Evolutionary conservation across 2,329 filamentous ascomycete species (phyloP).

Genomic region (Fusarium haematococcum): DNA sequence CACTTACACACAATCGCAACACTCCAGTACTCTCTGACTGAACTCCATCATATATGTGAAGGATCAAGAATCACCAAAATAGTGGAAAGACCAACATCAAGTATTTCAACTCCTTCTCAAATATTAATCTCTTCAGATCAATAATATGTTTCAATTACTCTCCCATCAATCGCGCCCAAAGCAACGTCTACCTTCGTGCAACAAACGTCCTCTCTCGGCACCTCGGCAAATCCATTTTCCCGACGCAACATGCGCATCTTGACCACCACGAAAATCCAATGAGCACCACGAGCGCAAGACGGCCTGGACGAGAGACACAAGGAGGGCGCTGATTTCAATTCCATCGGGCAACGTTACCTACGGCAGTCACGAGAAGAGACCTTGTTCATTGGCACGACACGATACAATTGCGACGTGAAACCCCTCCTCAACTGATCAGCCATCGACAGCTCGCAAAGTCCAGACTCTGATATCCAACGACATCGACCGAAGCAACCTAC

Average conservation of each 20-base stretch:
- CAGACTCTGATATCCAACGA: not conserved
- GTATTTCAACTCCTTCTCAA: not conserved
- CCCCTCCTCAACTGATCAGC: not conserved
- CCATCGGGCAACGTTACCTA: constrained; percentile 1
- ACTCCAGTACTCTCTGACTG: not conserved
- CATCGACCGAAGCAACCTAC: not conserved
- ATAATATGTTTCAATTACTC: not conserved
- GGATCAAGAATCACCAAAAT: not conserved
- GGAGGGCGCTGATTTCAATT: constrained; percentile 2
- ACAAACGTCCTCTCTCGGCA: not conserved
- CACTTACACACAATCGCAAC: not conserved
- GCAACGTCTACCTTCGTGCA: not conserved
- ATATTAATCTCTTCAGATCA: not conserved
- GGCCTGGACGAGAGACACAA: not conserved
- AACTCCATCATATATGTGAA: not conserved
- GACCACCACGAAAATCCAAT: constrained; percentile 23
- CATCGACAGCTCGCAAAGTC: not conserved
- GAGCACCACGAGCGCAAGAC: not conserved
- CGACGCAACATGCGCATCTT: constrained; percentile 20
- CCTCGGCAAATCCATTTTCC: constrained; percentile 46
- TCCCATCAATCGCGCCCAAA: not conserved
- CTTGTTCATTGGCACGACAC: not conserved
- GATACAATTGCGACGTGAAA: not conserved
- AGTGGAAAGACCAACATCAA: not conserved
- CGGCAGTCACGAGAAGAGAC: constrained; percentile 2